Evolutionary conservation across 306 rosid genomes (phyloP).

Genomic region (Acacia acuminata): DNA sequence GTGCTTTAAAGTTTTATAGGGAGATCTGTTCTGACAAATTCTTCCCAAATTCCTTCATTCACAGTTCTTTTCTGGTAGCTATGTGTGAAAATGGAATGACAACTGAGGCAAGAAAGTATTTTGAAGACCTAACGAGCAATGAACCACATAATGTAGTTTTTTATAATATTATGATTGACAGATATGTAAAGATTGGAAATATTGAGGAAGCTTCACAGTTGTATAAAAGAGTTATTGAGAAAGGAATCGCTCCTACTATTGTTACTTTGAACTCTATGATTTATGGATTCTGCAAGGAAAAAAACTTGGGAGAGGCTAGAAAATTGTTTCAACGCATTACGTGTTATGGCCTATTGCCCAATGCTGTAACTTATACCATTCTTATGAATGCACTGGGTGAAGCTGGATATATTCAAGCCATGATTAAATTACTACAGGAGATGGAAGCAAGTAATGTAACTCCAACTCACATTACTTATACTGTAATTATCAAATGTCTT

Average conservation of each 20-base stretch:
- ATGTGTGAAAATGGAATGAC: neutral
- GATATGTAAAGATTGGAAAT: constrained; percentile 12
- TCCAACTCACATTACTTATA: constrained; percentile 7
- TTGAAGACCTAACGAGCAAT: constrained; percentile 8
- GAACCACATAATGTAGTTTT: constrained; percentile 16
- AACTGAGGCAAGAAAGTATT: constrained; percentile 1
- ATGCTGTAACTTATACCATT: constrained; percentile 2
- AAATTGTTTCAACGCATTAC: neutral
- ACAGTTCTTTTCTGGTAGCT: constrained; percentile 14
- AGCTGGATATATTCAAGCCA: neutral
- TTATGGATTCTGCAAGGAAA: constrained; percentile 19
- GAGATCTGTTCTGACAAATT: constrained; percentile 1
- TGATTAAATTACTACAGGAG: neutral
- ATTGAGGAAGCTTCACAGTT: constrained; percentile 7
- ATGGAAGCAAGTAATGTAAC: neutral
- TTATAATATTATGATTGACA: constrained; percentile 22
- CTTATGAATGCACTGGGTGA: constrained; percentile 14
- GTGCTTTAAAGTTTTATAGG: constrained; percentile 4
- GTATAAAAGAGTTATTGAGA: constrained; percentile 10
- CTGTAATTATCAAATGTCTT: constrained; percentile 8
- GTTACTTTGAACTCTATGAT: constrained; percentile 14
- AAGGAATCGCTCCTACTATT: constrained; percentile 5
- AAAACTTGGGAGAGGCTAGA: constrained; percentile 5
- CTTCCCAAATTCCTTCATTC: constrained; percentile 5
- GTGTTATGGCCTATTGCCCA: neutral